A percentile compares a stretch with the other conserved stretches of the same genome.
Conservation (phyloP, 306 rosid genomes). For the Delonix regia region DNA sequence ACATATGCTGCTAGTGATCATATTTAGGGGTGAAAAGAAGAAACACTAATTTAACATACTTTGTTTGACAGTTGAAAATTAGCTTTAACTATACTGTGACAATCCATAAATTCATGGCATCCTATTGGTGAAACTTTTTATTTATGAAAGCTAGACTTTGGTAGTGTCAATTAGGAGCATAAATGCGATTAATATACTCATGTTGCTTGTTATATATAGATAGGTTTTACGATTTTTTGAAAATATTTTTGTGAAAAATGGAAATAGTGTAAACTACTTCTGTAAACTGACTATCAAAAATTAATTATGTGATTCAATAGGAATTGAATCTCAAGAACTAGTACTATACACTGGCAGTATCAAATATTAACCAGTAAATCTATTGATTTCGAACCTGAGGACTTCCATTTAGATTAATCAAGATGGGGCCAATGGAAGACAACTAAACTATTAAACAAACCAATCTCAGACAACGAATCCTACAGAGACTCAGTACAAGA, state of each 20-base stretch:
- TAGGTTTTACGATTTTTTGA: background rate
- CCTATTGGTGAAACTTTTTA: background rate
- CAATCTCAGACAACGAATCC: background rate
- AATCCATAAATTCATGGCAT: background rate
- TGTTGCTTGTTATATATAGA: background rate
- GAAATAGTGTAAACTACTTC: background rate
- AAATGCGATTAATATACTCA: background rate
- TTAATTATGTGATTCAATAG: background rate
- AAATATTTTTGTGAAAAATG: background rate
- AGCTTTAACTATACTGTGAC: background rate
- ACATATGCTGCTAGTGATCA: background rate
- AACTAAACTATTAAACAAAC: background rate
- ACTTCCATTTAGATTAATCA: background rate
- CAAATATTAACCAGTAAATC: background rate
- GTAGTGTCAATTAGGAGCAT: background rate
- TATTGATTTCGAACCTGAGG: background rate
- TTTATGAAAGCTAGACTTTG: background rate
- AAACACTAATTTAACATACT: background rate
- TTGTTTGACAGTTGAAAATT: background rate
- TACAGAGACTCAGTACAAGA: background rate
- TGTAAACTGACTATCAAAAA: background rate
- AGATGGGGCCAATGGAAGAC: background rate
- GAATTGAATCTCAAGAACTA: background rate
- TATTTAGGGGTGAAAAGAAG: background rate
- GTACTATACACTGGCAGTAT: background rate